Percentiles rank a stretch among this genome's conserved stretches.
Evolutionary conservation across 2,329 filamentous ascomycete species (phyloP).

Genomic region (Neonectria hederae): DNA sequence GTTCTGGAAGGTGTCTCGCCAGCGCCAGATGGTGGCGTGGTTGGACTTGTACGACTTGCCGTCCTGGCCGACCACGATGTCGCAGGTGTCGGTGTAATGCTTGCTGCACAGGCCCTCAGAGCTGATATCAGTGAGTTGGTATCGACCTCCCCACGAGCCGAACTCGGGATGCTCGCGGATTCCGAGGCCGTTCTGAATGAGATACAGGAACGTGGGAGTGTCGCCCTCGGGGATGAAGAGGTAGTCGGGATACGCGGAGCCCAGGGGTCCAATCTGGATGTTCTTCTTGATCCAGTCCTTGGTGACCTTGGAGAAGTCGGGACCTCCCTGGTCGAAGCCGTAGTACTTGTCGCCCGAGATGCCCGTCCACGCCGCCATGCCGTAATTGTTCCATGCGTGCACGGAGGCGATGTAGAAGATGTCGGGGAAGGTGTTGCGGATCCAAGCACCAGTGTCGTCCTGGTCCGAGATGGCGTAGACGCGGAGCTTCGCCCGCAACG

Average conservation of each 20-base stretch:
- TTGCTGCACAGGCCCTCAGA: constrained; percentile 24
- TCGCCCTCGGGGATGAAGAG: constrained; percentile 64
- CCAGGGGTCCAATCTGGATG: constrained; percentile 60
- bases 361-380: constrained; percentile 63
- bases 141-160: constrained; percentile 61
- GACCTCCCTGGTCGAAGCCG: constrained; percentile 41
- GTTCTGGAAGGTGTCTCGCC: constrained; percentile 52
- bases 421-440: constrained; percentile 62
- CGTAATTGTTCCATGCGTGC: constrained; percentile 66
- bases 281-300: constrained; percentile 62
- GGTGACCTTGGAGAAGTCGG: constrained; percentile 58
- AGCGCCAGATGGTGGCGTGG: constrained; percentile 54
- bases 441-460: constrained; percentile 66
- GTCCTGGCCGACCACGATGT: constrained; percentile 42
- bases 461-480: constrained; percentile 69
- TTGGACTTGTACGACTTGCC: constrained; percentile 40
- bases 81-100: constrained; percentile 46
- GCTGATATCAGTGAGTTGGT: constrained; percentile 47
- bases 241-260: constrained; percentile 56
- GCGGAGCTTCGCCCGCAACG: constrained; percentile 54
- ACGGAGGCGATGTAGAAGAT: constrained; percentile 65
- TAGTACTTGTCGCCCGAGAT: constrained; percentile 56
- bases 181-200: constrained; percentile 46
- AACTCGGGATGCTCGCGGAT: constrained; percentile 56
- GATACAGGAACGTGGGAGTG: constrained; percentile 60